A percentile compares a stretch with the other conserved stretches of the same genome.
These are phyloP conservation scores for Apiotrichum akiyoshidainum DNA, from an alignment of 1,284 basidiomycete species.

Conservation along the genomic window DNA sequence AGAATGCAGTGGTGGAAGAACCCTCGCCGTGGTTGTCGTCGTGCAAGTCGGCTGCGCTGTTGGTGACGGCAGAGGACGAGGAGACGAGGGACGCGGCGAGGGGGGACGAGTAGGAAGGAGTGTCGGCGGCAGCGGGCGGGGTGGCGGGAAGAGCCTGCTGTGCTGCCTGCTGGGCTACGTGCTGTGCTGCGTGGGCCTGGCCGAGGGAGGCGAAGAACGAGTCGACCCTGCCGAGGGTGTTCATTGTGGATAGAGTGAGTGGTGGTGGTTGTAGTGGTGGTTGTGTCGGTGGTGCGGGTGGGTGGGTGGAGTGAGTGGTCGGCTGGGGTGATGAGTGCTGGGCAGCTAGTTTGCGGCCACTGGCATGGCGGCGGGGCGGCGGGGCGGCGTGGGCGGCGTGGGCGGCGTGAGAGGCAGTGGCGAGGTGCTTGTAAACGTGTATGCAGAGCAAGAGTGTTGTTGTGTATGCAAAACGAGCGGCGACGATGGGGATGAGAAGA, in stretches of 20 bases:
- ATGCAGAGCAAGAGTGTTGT: too few relatives aligned
- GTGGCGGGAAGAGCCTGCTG: background rate
- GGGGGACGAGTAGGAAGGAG: background rate
- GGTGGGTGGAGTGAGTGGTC: background rate
- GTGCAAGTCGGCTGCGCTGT: background rate
- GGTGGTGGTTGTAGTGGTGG: too few relatives aligned
- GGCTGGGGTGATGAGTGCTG: too few relatives aligned
- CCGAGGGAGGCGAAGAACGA: slow-evolving; percentile 25
- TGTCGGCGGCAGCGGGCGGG: slow-evolving; percentile 2
- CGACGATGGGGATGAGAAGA: too few relatives aligned
- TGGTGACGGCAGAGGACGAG: background rate
- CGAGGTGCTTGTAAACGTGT: too few relatives aligned
- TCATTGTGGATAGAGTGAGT: slow-evolving; percentile 2
- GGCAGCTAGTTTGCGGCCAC: background rate
- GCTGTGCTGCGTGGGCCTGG: background rate
- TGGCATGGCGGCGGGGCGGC: background rate
- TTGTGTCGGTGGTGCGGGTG: too few relatives aligned
- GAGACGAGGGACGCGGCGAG: background rate
- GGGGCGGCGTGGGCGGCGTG: too few relatives aligned
- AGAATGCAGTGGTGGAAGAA: background rate
- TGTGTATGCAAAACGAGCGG: too few relatives aligned
- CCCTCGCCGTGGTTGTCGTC: background rate
- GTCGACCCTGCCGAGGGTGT: slow-evolving; percentile 22
- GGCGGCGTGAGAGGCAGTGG: too few relatives aligned
- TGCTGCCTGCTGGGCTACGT: background rate